These are phyloP conservation scores for Ganoderma boninense DNA, from an alignment of 1,284 basidiomycete species.

Conservation along the genomic window DNA sequence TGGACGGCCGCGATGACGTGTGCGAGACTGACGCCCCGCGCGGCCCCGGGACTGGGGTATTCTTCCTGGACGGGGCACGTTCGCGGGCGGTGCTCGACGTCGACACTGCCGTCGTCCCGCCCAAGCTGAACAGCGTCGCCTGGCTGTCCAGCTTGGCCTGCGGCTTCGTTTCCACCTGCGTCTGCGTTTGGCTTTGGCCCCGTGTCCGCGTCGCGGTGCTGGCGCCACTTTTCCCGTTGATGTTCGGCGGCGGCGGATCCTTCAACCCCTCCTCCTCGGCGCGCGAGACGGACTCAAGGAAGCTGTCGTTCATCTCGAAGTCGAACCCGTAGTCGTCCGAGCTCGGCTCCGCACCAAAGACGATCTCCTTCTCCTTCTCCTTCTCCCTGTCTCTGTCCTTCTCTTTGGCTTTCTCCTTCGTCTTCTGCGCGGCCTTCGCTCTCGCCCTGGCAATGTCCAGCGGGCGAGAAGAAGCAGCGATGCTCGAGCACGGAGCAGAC, in stretches of 20 bases:
- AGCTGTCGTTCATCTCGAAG: constrained; percentile 47
- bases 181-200: constrained; percentile 11
- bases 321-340: constrained; percentile 44
- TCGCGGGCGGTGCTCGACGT: constrained; percentile 3
- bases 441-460: background rate
- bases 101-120: constrained; percentile 5
- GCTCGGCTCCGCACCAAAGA: constrained; percentile 29
- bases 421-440: constrained; percentile 2
- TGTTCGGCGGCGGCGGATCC: background rate
- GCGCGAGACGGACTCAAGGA: constrained; percentile 48
- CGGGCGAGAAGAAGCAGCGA: background rate
- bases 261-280: constrained; percentile 44
- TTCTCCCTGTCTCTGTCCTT: constrained; percentile 17
- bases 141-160: constrained; percentile 21
- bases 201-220: constrained; percentile 6
- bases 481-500: background rate
- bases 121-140: constrained; percentile 15
- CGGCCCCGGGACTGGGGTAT: constrained; percentile 9
- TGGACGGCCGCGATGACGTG: constrained; percentile 11
- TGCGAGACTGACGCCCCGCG: constrained; percentile 13
- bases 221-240: background rate
- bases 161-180: constrained; percentile 8
- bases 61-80: background rate
- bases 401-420: background rate
- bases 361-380: constrained; percentile 22